These are phyloP conservation scores for Coemansia sp. DNA, from an alignment of 192 early-diverging fungal genomes.

Conservation along the genomic window DNA sequence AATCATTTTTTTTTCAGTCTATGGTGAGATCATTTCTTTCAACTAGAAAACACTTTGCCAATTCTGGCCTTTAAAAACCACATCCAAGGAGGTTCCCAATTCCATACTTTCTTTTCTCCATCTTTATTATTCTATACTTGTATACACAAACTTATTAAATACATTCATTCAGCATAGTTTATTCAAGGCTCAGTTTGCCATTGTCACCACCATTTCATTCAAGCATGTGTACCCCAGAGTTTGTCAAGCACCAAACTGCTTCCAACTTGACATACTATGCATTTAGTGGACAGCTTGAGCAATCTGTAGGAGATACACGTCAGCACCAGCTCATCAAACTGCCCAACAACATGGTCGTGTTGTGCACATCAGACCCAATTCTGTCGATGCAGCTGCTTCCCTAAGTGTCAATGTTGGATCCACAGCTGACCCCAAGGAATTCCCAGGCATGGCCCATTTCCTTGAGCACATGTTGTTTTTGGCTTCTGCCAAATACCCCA, in stretches of 20 bases:
- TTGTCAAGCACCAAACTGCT: neutral
- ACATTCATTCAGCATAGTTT: neutral
- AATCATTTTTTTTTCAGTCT: no score
- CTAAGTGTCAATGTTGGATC: constrained; percentile 64
- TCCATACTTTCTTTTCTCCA: no score
- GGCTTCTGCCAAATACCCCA: constrained; percentile 67
- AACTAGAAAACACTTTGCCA: no score
- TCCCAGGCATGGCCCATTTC: constrained; percentile 69
- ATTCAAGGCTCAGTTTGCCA: neutral
- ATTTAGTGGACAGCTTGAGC: constrained; percentile 39
- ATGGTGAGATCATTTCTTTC: no score
- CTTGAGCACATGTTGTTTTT: constrained; percentile 72
- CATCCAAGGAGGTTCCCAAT: no score
- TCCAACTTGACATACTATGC: constrained; percentile 16
- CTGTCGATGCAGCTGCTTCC: constrained; percentile 54
- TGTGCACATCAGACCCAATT: constrained; percentile 61
- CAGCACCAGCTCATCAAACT: constrained; percentile 59
- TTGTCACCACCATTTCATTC: neutral
- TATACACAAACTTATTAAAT: no score
- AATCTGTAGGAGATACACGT: constrained; percentile 57
- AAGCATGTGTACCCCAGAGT: neutral
- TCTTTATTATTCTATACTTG: no score
- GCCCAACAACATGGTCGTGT: constrained; percentile 58
- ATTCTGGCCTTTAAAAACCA: no score
- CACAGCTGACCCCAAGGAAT: constrained; percentile 56